A percentile compares a stretch with the other conserved stretches of the same genome.
Evolutionary conservation across 2,329 filamentous ascomycete genomes (phyloP).

Genomic region (Diplodia intermedia): DNA sequence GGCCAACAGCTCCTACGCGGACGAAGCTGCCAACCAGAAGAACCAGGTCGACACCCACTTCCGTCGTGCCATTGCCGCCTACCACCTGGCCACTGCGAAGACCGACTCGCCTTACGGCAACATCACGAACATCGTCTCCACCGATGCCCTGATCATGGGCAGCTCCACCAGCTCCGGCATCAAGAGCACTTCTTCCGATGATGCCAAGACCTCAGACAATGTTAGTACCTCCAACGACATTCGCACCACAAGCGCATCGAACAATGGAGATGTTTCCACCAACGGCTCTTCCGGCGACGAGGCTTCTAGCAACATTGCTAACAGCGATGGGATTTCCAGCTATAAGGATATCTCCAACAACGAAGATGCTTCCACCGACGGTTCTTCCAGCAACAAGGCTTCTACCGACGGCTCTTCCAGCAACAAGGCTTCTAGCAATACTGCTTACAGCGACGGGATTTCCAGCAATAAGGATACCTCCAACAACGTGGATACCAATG

Average conservation of each 20-base stretch:
- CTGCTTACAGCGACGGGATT: not conserved
- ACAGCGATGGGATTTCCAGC: not conserved
- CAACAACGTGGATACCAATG: not conserved
- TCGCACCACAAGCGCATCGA: not conserved
- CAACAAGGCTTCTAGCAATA: not conserved
- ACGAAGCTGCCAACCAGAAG: slow-evolving; percentile 30
- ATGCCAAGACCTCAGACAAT: not conserved
- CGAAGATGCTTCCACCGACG: no score
- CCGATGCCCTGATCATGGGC: not conserved
- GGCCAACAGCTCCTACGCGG: slow-evolving; percentile 18
- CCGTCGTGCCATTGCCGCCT: slow-evolving; percentile 18
- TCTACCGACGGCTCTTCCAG: no score
- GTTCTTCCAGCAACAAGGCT: no score
- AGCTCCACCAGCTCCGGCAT: not conserved
- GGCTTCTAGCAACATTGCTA: not conserved
- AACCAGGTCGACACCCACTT: slow-evolving; percentile 29
- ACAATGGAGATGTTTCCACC: not conserved
- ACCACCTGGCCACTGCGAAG: slow-evolving; percentile 25
- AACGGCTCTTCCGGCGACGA: not conserved
- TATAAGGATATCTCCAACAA: not conserved
- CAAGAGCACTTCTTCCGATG: not conserved
- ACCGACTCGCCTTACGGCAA: slow-evolving; percentile 10
- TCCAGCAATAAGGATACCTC: not conserved
- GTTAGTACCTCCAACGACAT: not conserved
- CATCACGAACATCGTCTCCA: slow-evolving; percentile 8